Percentiles rank a stretch among this genome's conserved stretches.
These are phyloP conservation scores for Oehlia diaphana DNA, from an alignment of 192 early-diverging fungal species.

Conservation along the genomic window DNA sequence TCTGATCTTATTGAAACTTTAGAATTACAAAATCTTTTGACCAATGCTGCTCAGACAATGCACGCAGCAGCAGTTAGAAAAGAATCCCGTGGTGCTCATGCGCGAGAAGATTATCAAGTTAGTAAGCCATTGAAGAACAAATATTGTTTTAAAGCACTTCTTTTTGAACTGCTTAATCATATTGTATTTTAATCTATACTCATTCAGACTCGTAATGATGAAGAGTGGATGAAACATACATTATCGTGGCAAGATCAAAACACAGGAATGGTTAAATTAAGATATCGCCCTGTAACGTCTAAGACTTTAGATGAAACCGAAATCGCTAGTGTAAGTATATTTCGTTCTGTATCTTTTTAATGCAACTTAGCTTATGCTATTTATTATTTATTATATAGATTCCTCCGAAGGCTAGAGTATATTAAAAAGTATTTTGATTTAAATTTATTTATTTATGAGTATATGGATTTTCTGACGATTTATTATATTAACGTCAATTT, in stretches of 20 bases:
- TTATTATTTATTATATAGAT: constrained; percentile 8
- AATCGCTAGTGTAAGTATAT: constrained; percentile 74
- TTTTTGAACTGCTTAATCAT: constrained; percentile 2
- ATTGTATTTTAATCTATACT: too few species aligned
- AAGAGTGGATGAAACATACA: constrained; percentile 98
- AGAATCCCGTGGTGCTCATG: constrained; percentile 98
- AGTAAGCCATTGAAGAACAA: not conserved
- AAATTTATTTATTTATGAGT: too few species aligned
- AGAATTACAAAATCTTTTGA: constrained; percentile 97
- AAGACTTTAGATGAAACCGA: constrained; percentile 91
- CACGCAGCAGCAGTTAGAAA: constrained; percentile 87
- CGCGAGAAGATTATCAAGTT: constrained; percentile 87
- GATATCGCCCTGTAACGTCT: constrained; percentile 80
- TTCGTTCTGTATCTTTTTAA: not conserved
- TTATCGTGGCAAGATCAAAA: constrained; percentile 89
- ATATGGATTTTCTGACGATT: too few species aligned
- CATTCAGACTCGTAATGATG: constrained; percentile 75
- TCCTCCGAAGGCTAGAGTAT: constrained; percentile 27
- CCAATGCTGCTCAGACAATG: constrained; percentile 92
- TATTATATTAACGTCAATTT: too few species aligned
- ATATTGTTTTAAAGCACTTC: not conserved
- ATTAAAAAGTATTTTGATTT: not conserved
- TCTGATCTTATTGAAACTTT: constrained; percentile 95
- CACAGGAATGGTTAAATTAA: constrained; percentile 71
- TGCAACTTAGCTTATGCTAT: not conserved